Conservation (phyloP, 2,329 filamentous ascomycete genomes). For the Cercospora sp. region DNA sequence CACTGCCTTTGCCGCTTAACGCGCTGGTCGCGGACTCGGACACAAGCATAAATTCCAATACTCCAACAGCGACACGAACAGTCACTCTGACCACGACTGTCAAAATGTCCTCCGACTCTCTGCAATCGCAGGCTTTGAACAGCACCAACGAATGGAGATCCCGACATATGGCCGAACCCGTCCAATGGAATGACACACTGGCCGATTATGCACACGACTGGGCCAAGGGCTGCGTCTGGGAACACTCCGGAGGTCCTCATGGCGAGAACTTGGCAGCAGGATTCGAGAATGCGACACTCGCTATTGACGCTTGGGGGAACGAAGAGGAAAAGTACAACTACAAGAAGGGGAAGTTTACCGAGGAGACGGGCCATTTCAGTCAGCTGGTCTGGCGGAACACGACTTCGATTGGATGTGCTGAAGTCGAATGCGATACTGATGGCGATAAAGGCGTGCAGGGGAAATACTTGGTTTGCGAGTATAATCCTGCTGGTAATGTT, state of each 20-base stretch:
- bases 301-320: constrained; percentile 38
- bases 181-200: constrained; percentile 35
- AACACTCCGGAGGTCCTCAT: constrained; percentile 37
- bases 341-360: constrained; percentile 31
- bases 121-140: constrained; percentile 33
- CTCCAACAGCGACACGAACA: background rate
- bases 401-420: constrained; percentile 35
- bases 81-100: background rate
- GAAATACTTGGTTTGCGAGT: constrained; percentile 42
- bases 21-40: constrained; percentile 14
- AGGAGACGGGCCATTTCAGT: constrained; percentile 37
- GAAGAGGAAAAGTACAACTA: constrained; percentile 38
- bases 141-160: constrained; percentile 38
- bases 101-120: constrained; percentile 17
- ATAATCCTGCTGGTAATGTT: constrained; percentile 43
- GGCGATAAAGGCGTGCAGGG: constrained; percentile 29
- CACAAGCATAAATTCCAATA: background rate
- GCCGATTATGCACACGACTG: constrained; percentile 35
- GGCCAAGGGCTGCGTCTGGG: constrained; percentile 35
- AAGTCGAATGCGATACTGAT: constrained; percentile 29
- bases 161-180: constrained; percentile 26
- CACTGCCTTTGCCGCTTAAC: background rate
- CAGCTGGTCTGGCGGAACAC: constrained; percentile 40
- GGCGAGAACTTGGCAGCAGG: constrained; percentile 39
- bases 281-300: constrained; percentile 28